These are phyloP conservation scores for Cladochytrium replicatum DNA, from an alignment of 192 early-diverging fungal species.

Conservation along the genomic window DNA sequence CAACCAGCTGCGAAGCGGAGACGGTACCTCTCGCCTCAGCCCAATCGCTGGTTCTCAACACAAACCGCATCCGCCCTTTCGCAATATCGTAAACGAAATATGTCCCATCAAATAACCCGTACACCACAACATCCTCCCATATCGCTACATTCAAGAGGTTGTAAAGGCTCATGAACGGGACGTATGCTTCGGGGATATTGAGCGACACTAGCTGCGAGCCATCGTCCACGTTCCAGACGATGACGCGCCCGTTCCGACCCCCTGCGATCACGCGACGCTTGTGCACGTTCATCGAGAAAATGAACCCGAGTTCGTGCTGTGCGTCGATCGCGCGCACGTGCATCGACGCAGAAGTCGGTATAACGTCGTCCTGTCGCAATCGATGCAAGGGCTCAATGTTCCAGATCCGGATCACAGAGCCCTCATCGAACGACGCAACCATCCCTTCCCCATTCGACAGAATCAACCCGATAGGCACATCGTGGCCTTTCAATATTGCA, in stretches of 20 bases:
- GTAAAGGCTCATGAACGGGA: slow-evolving; percentile 6
- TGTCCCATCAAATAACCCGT: slow-evolving; percentile 18
- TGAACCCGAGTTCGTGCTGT: slow-evolving; percentile 18
- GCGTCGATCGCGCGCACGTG: slow-evolving; percentile 20
- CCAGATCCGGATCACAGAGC: slow-evolving; percentile 22
- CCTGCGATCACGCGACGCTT: slow-evolving; percentile 24
- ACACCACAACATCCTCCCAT: slow-evolving; percentile 26
- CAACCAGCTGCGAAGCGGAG: too few species aligned
- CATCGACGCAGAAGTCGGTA: too few species aligned
- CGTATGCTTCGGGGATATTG: slow-evolving; percentile 15
- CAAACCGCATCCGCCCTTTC: too few species aligned
- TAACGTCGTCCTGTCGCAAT: too few species aligned
- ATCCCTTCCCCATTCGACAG: slow-evolving; percentile 23
- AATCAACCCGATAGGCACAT: slow-evolving; percentile 18
- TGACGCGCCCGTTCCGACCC: slow-evolving; percentile 19
- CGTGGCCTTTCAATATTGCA: slow-evolving; percentile 17
- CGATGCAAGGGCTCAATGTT: too few species aligned
- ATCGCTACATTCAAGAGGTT: slow-evolving; percentile 23
- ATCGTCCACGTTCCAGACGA: slow-evolving; percentile 21
- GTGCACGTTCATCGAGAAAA: slow-evolving; percentile 26
- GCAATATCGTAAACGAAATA: slow-evolving; percentile 13
- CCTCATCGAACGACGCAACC: slow-evolving; percentile 21
- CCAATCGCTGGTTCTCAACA: too few species aligned
- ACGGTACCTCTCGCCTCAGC: too few species aligned
- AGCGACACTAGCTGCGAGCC: slow-evolving; percentile 8